A percentile compares a stretch with the other conserved stretches of the same genome.
Evolutionary conservation across 306 rosid genomes (phyloP).

Genomic region (Prunus kanzakura): DNA sequence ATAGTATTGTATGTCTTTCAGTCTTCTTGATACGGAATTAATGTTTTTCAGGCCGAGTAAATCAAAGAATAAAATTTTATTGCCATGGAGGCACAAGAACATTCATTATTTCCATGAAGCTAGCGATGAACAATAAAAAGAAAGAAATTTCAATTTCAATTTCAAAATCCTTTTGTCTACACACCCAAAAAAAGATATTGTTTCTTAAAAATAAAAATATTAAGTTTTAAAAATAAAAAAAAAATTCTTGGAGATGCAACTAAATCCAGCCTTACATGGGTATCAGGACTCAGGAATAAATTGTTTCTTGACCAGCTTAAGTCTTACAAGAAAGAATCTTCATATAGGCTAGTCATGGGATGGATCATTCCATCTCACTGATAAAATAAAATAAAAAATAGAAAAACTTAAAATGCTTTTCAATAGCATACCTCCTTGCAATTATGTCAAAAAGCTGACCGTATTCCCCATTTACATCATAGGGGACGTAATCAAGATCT

Average conservation of each 20-base stretch:
- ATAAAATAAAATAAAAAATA: not conserved
- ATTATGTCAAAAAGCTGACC: conserved; percentile 78
- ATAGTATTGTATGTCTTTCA: not conserved
- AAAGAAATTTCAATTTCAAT: not conserved
- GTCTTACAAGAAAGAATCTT: not conserved
- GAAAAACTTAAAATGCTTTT: not conserved
- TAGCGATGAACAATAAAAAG: not conserved
- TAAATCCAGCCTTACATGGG: not conserved
- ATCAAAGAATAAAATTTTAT: not conserved
- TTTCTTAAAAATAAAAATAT: not conserved
- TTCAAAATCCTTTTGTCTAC: not conserved
- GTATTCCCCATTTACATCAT: conserved; percentile 71
- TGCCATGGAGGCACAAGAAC: not conserved
- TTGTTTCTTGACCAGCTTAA: not conserved
- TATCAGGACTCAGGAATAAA: not conserved
- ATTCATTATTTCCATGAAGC: not conserved
- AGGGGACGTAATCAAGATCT: conserved; percentile 72
- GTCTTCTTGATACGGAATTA: not conserved
- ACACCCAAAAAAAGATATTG: not conserved
- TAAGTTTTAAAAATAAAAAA: not conserved
- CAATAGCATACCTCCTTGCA: conserved; percentile 52
- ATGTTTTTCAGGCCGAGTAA: not conserved
- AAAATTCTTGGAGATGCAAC: not conserved
- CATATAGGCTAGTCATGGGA: not conserved
- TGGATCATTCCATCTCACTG: not conserved